Base-by-base conservation (phyloP, 768 basidiomycete species). In the Fistulinella prunicolor region DNA sequence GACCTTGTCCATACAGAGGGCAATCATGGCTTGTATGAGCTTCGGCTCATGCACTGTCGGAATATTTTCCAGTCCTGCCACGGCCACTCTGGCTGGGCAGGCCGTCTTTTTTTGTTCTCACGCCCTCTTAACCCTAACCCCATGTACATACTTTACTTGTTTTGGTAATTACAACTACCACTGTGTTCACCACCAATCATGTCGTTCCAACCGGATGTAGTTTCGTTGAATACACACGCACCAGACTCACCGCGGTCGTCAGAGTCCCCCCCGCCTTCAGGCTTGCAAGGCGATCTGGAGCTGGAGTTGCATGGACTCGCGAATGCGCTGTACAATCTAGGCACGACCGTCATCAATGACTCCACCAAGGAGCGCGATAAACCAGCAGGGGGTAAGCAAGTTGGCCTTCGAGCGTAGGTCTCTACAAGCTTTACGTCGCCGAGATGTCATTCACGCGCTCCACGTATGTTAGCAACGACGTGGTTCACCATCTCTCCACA, bases 291-390 rank as follows among this genome's bases (percentile, higher is more conserved):
- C 8, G 86, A 89, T 57, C 63, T 89, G 16, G 88, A 90, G 60
- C 68, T 85, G 17, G 88, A 91, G 63, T 63, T 91, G 2, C 70
- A 89, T 21, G 87, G 84, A 0, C 81, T 91, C 14, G 86, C 85
- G 13, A 85, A 85, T 45, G 82, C 83, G 2, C 67, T 91, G 21
- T 90, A 90, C 60, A 89, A 89, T 55, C 72, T 91, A 7, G 88
- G 87, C 20, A 88, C 87, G 5, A 89, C 89, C 0, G 87, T 89
- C 19, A 83, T 90, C 59, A 86, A 85, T 39, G 89, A 91, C 63
- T 81, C 85, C 3, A 86, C 86, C 13, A 89, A 87, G 66, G 88
- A 89, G 57, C 78, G 81, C 42, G 85, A 86, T 55, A 85, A 82
- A 48, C 77, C 80, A 12, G 82, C 76, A 2, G 82, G 78, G 1